These are phyloP conservation scores for Verticillium tricorpus DNA, from an alignment of 2,329 filamentous ascomycete species.

Conservation along the genomic window DNA sequence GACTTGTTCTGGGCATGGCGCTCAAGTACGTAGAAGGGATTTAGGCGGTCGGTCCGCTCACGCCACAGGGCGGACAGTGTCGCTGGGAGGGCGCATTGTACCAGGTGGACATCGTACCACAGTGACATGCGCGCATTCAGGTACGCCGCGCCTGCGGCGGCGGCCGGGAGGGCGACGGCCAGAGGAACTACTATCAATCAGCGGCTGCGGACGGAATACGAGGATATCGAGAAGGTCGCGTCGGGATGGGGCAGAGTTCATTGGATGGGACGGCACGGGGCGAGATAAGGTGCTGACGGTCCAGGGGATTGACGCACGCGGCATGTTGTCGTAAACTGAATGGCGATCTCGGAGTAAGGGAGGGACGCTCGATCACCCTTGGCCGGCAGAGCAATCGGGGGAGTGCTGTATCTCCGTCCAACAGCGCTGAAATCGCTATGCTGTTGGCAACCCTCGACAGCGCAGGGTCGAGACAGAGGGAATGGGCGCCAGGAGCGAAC, in stretches of 20 bases:
- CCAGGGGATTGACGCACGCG: neutral
- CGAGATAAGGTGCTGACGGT: neutral
- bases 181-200: constrained; percentile 41
- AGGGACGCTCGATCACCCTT: neutral
- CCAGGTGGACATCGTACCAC: constrained; percentile 59
- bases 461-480: neutral
- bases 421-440: neutral
- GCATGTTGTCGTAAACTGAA: neutral
- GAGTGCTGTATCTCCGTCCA: neutral
- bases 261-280: neutral
- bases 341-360: neutral
- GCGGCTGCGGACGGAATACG: neutral
- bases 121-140: constrained; percentile 67
- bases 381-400: neutral
- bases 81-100: constrained; percentile 49
- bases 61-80: constrained; percentile 37
- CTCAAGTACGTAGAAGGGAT: constrained; percentile 73
- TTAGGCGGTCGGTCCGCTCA: constrained; percentile 57
- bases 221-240: neutral
- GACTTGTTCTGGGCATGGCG: constrained; percentile 48
- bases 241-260: neutral
- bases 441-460: neutral
- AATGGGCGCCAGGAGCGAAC: neutral
- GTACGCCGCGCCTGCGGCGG: constrained; percentile 67
- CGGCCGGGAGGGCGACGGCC: constrained; percentile 53